Percentiles rank a stretch among this genome's conserved stretches.
Evolutionary conservation across 1,139 yeast species (phyloP).

Genomic region (Scheffersomyces cryptocercus): DNA sequence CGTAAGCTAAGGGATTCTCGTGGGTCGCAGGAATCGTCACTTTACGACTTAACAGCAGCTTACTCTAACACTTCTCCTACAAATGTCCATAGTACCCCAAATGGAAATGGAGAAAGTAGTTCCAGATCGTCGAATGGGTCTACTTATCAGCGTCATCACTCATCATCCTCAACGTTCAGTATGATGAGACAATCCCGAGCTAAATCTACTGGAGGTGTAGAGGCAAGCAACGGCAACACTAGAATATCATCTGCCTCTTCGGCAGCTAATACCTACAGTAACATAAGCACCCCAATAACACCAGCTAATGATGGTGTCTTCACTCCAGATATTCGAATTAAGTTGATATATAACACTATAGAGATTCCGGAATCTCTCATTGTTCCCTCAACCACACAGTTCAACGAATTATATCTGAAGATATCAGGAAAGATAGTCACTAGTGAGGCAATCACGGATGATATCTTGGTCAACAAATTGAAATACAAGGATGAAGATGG

Average conservation of each 20-base stretch:
- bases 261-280: slow-evolving; percentile 3
- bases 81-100: slow-evolving; percentile 6
- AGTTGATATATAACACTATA: slow-evolving; percentile 51
- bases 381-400: slow-evolving; percentile 49
- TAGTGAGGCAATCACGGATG: slow-evolving; percentile 33
- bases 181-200: slow-evolving; percentile 43
- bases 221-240: slow-evolving; percentile 6
- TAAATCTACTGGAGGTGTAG: slow-evolving; percentile 20
- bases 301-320: slow-evolving; percentile 7
- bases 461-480: slow-evolving; percentile 49
- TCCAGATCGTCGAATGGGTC: slow-evolving; percentile 31
- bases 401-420: slow-evolving; percentile 45
- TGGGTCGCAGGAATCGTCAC: slow-evolving; percentile 26
- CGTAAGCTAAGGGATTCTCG: slow-evolving; percentile 42
- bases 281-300: slow-evolving; percentile 4
- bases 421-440: slow-evolving; percentile 38
- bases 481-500: slow-evolving; percentile 95
- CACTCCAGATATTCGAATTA: slow-evolving; percentile 34
- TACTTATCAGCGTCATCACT: slow-evolving; percentile 40
- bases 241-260: slow-evolving; percentile 10
- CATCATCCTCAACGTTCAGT: slow-evolving; percentile 47
- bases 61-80: slow-evolving; percentile 15
- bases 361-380: slow-evolving; percentile 31
- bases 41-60: slow-evolving; percentile 24
- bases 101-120: slow-evolving; percentile 4